Percentiles rank a stretch among this genome's conserved stretches.
These are phyloP conservation scores for Cutaneotrichosporon curvatum DNA, from an alignment of 1,284 basidiomycete species.

Conservation along the genomic window DNA sequence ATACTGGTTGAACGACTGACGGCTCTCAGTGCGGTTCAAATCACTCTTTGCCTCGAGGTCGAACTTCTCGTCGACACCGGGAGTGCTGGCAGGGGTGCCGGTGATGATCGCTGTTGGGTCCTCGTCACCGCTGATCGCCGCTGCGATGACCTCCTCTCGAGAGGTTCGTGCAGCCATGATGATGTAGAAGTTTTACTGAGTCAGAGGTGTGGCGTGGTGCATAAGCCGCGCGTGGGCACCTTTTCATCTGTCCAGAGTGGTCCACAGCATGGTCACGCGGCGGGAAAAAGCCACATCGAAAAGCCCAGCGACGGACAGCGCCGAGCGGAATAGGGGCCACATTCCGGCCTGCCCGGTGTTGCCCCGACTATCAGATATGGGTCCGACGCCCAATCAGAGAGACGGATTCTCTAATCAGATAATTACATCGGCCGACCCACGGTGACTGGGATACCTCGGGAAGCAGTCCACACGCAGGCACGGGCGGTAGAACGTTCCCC, in stretches of 20 bases:
- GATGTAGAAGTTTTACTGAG: not conserved
- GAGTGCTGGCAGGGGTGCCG: constrained; percentile 6
- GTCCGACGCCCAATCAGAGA: not conserved
- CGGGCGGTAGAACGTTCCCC: too few species aligned
- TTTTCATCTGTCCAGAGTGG: too few species aligned
- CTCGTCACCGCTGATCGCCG: not conserved
- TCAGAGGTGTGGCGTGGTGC: too few species aligned
- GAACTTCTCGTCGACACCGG: not conserved
- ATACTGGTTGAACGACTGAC: constrained; percentile 18
- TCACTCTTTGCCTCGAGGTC: not conserved
- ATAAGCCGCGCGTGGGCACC: too few species aligned
- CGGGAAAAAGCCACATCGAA: too few species aligned
- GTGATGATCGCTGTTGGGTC: not conserved
- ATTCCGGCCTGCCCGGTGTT: too few species aligned
- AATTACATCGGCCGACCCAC: not conserved
- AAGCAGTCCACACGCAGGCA: too few species aligned
- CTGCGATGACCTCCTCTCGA: not conserved
- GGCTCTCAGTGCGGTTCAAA: constrained; percentile 1
- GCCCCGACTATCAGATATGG: not conserved
- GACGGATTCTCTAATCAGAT: constrained; percentile 1
- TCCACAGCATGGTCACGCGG: too few species aligned
- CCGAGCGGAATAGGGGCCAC: too few species aligned
- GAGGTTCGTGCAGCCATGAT: not conserved
- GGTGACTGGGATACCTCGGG: not conserved
- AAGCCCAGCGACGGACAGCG: too few species aligned